These are phyloP conservation scores for Amanita muscaria DNA, from an alignment of 768 basidiomycete species.

Conservation along the genomic window DNA sequence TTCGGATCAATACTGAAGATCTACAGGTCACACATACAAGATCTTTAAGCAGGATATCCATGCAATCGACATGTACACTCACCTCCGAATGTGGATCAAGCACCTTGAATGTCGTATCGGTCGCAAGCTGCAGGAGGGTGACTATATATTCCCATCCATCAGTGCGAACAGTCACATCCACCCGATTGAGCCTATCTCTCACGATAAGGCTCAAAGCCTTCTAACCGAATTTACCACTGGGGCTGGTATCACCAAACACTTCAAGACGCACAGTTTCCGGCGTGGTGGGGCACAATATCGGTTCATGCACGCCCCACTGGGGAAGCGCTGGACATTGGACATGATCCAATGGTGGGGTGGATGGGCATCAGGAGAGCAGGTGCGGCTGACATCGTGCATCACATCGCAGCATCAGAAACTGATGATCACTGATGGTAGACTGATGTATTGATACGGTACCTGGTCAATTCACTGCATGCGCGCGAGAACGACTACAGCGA, in stretches of 20 bases:
- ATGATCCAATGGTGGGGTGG: constrained; percentile 34
- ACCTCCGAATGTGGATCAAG: constrained; percentile 18
- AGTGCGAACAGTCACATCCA: constrained; percentile 16
- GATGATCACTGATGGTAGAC: constrained; percentile 12
- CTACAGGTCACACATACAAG: constrained; percentile 19
- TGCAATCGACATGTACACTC: constrained; percentile 20
- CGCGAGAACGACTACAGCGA: constrained; percentile 22
- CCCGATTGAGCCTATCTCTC: constrained; percentile 12
- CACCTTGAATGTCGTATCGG: constrained; percentile 16
- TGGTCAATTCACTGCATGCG: constrained; percentile 24
- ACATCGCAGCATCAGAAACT: neutral
- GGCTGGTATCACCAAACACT: constrained; percentile 17
- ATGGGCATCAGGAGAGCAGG: constrained; percentile 30
- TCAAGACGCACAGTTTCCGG: constrained; percentile 27
- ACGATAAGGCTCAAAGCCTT: constrained; percentile 20
- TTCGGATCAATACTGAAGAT: constrained; percentile 14
- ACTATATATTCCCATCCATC: constrained; percentile 27
- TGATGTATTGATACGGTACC: constrained; percentile 27
- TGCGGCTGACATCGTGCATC: constrained; percentile 12
- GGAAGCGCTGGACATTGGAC: constrained; percentile 26
- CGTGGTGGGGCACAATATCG: constrained; percentile 9
- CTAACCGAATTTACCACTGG: constrained; percentile 19
- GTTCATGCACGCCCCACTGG: constrained; percentile 29
- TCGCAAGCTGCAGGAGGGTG: constrained; percentile 12
- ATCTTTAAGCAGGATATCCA: constrained; percentile 26